A percentile compares a stretch with the other conserved stretches of the same genome.
These are phyloP conservation scores for Saccharum hybrid DNA, from an alignment of 202 grass and related monocot species.

Conservation along the genomic window DNA sequence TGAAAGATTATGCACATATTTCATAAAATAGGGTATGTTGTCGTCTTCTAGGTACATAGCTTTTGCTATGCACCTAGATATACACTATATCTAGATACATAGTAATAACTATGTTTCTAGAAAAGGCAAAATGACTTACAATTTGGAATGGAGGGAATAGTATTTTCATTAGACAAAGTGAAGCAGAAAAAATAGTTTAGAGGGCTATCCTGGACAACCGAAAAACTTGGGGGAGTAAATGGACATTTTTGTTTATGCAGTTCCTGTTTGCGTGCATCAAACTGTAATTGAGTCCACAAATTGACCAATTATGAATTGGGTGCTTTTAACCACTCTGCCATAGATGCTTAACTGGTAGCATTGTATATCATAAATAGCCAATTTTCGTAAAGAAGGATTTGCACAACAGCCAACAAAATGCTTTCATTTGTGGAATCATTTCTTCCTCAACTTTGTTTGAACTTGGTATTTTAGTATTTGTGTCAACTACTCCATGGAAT, in stretches of 20 bases:
- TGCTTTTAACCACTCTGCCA: background rate
- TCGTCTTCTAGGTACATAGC: background rate
- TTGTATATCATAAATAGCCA: background rate
- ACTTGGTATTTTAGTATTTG: constrained; percentile 23
- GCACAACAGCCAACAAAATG: background rate
- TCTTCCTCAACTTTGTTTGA: background rate
- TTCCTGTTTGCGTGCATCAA: background rate
- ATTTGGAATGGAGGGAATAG: background rate
- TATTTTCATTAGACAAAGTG: background rate
- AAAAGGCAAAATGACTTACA: background rate
- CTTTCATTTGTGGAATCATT: constrained; percentile 2
- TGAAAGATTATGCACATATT: background rate
- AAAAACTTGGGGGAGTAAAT: background rate
- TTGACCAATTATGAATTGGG: background rate
- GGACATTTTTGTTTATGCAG: background rate
- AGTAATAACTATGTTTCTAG: background rate
- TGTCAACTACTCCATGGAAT: background rate
- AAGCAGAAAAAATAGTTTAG: background rate
- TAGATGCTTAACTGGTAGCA: background rate
- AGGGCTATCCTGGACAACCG: background rate
- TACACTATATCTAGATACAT: background rate
- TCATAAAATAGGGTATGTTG: background rate
- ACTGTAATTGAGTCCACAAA: background rate
- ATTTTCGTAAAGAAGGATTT: background rate
- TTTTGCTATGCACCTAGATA: background rate